Base-by-base conservation (phyloP, 148 eudicot genomes). In the Salicornia ramosissima region DNA sequence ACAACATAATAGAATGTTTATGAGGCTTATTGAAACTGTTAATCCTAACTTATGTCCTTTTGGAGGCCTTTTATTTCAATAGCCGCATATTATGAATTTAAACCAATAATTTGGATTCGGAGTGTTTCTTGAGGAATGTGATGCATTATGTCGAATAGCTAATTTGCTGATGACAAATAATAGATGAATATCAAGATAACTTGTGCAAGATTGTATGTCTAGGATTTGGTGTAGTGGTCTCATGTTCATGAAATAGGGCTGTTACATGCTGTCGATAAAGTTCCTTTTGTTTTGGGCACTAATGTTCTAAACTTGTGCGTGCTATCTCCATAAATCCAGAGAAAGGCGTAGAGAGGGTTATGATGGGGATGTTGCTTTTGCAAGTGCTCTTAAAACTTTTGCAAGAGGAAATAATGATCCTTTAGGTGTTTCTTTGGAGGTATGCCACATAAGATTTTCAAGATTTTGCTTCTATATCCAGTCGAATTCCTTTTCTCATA, bases 341-440 rank as follows among this genome's bases (percentile, higher is more conserved):
- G 98, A 90, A 80, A 90, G 96, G 52, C 98, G 90, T 77, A 94
- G 94, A 83, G 98, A 90, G 75, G 91, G 88, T 64, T 88, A 86
- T 80, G 96, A 90, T 47, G 86, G 82, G 65, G 91, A 90, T 70
- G 73, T 92, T 77, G 87, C 87, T 57, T 92, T 90, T 80, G 86
- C 94, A 77, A 85, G 83, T 54, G 81, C 93, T 53, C 85, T 92
- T 58, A 94, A 92, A 78, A 78, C 72, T 58, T 88, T 92, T 74
- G 87, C 87, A 62, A 90, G 90, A 63, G 91, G 94, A 43, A 80
- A 82, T 60, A 75, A 81, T 78, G 98, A 92, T 84, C 96, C 90
- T 29, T 62, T 83, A 64, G 84, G 88, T 75, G 83, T 86, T 65
- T 78, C 90, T 65, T 86, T 73, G 98, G 98, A 85, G 98, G 98